These are phyloP conservation scores for Lanmaoa pseudosensibilis DNA, from an alignment of 768 basidiomycete genomes.

Conservation along the genomic window DNA sequence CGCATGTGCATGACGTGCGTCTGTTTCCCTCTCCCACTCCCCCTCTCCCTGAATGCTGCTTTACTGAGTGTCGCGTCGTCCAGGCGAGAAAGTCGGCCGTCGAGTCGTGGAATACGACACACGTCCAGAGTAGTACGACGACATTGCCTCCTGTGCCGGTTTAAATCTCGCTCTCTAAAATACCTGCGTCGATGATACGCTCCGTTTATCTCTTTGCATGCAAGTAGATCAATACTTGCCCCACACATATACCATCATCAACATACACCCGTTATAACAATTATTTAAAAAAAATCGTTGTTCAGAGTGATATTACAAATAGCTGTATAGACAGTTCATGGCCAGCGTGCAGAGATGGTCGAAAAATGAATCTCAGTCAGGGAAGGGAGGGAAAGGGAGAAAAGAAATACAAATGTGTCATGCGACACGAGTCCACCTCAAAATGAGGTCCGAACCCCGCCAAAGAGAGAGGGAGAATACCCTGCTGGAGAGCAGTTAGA, in stretches of 20 bases:
- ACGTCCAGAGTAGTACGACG: neutral
- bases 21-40: neutral
- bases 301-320: conserved; percentile 29
- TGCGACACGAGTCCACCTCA: neutral
- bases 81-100: conserved; percentile 10
- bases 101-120: conserved; percentile 20
- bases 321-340: conserved; percentile 18
- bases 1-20: neutral
- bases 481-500: neutral
- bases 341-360: conserved; percentile 7
- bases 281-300: conserved; percentile 5
- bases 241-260: neutral
- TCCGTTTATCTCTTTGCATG: neutral
- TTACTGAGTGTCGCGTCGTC: neutral
- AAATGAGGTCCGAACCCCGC: neutral
- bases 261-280: neutral
- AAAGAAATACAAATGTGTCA: neutral
- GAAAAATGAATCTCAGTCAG: neutral
- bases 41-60: no score
- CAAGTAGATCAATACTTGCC: neutral
- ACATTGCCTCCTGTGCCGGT: neutral
- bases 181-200: neutral
- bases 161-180: no score
- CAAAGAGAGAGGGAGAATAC: neutral
- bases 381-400: neutral